A percentile compares a stretch with the other conserved stretches of the same genome.
Evolutionary conservation across 2,329 filamentous ascomycete genomes (phyloP).

Genomic region (Penicillium aurantiogriseum): DNA sequence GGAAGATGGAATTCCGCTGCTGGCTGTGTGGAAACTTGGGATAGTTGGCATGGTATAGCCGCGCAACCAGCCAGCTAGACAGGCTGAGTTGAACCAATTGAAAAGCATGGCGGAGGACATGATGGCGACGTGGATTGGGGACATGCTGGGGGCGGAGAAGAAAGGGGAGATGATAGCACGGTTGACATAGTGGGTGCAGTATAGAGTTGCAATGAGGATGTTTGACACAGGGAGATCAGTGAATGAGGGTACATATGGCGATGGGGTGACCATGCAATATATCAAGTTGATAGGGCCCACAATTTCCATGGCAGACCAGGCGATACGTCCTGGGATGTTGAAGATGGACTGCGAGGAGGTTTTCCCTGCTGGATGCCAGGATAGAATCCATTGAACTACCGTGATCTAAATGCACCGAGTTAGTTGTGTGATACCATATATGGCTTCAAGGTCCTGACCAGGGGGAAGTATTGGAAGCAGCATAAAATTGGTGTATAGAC

Average conservation of each 20-base stretch:
- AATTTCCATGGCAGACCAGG: constrained; percentile 85
- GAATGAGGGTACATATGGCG: constrained; percentile 53
- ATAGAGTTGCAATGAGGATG: constrained; percentile 38
- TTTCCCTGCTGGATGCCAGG: constrained; percentile 90
- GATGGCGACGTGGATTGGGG: constrained; percentile 74
- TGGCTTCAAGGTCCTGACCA: constrained; percentile 32
- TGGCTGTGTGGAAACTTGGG: constrained; percentile 17
- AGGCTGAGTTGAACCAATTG: constrained; percentile 77
- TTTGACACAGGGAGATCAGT: constrained; percentile 35
- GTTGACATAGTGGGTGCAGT: constrained; percentile 85
- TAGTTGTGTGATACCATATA: constrained; percentile 5
- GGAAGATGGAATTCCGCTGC: constrained; percentile 1
- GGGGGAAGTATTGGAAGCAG: constrained; percentile 45
- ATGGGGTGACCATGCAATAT: constrained; percentile 68
- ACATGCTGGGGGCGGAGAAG: constrained; percentile 82
- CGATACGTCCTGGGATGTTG: constrained; percentile 85
- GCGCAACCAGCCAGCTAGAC: constrained; percentile 75
- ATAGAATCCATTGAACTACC: constrained; percentile 69
- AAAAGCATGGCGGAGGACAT: constrained; percentile 66
- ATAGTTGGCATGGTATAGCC: constrained; percentile 63
- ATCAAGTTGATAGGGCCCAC: constrained; percentile 73
- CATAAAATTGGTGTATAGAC: constrained; percentile 38
- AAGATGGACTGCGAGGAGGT: constrained; percentile 70
- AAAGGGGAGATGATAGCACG: constrained; percentile 80
- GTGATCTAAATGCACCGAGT: constrained; percentile 57